Evolutionary conservation across 768 basidiomycete species (phyloP).

Genomic region (Mycena epipterygia): DNA sequence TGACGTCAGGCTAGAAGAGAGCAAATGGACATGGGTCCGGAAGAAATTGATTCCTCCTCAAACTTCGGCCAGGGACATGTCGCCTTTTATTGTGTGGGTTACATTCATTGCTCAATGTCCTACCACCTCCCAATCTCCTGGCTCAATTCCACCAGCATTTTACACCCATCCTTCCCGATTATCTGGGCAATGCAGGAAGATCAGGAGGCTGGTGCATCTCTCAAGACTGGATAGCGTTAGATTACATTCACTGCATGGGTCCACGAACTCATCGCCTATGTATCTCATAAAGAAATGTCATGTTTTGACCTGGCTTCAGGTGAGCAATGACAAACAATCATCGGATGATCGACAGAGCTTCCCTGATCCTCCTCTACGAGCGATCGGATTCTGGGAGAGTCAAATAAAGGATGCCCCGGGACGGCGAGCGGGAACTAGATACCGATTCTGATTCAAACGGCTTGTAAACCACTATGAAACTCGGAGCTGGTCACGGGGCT

Average conservation of each 20-base stretch:
- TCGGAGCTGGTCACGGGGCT: no score
- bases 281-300: neutral
- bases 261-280: no score
- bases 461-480: no score
- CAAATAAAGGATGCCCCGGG: neutral
- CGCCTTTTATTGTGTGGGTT: neutral
- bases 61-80: constrained; percentile 1
- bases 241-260: neutral
- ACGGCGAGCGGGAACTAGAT: no score
- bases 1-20: no score
- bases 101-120: constrained; percentile 8
- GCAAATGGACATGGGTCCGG: no score
- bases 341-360: neutral
- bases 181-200: constrained; percentile 1
- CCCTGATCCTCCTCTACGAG: neutral
- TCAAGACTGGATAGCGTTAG: neutral
- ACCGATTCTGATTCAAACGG: no score
- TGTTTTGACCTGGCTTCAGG: neutral
- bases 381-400: neutral
- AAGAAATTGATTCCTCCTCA: constrained; percentile 13
- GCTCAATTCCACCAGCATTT: neutral
- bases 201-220: constrained; percentile 7
- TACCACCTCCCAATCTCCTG: neutral
- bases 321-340: neutral
- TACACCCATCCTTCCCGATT: constrained; percentile 15